These are phyloP conservation scores for Candida sojae DNA, from an alignment of 1,139 yeast species.

Conservation along the genomic window DNA sequence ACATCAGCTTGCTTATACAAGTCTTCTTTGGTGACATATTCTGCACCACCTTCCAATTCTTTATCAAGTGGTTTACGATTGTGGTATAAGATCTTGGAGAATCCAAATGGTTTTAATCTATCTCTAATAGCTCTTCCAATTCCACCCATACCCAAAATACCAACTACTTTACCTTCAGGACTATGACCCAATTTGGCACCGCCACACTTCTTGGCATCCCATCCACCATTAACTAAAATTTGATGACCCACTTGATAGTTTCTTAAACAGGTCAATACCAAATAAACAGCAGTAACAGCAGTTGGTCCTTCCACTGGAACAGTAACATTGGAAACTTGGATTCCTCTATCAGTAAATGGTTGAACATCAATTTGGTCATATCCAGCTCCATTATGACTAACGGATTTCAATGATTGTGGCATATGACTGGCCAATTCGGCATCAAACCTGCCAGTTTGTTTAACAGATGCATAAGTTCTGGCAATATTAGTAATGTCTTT, in stretches of 20 bases:
- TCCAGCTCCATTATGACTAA: conserved; percentile 91
- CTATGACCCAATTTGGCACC: conserved; percentile 40
- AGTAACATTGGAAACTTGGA: conserved; percentile 76
- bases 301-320: conserved; percentile 76
- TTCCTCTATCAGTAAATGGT: conserved; percentile 47
- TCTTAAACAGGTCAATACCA: conserved; percentile 67
- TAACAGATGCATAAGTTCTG: conserved; percentile 50
- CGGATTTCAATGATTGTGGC: conserved; percentile 61
- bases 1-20: conserved; percentile 56
- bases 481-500: conserved; percentile 50
- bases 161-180: conserved; percentile 63
- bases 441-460: conserved; percentile 73
- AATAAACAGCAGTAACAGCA: conserved; percentile 75
- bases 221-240: conserved; percentile 54
- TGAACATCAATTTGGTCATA: conserved; percentile 78
- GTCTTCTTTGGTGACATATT: conserved; percentile 57
- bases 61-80: conserved; percentile 56
- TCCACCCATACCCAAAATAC: conserved; percentile 77
- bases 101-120: conserved; percentile 66
- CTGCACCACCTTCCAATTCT: conserved; percentile 58
- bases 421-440: conserved; percentile 61
- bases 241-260: conserved; percentile 54
- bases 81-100: conserved; percentile 57
- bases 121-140: conserved; percentile 71
- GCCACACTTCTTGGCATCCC: conserved; percentile 42